phyloP scores from a whole-genome alignment of 192 early-diverging fungal species.

The Dimargaris cristalligena region DNA sequence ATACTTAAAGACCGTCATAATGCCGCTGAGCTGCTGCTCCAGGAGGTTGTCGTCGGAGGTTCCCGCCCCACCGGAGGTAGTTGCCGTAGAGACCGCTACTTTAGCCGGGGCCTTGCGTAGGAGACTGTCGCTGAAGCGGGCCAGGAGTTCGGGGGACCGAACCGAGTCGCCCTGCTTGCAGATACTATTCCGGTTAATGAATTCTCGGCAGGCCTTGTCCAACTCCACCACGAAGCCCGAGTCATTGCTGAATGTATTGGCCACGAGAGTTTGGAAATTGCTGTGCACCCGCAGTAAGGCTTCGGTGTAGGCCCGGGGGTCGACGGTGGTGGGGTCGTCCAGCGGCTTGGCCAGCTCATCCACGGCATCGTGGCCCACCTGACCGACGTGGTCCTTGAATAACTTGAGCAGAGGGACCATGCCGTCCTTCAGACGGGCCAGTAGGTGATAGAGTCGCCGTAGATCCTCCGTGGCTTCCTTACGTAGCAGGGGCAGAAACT shows the following conservation, averaged over 20 bases:
- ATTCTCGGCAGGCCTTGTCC: slow-evolving; percentile 86
- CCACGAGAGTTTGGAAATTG: slow-evolving; percentile 66
- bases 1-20: slow-evolving; percentile 89
- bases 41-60: too few species aligned
- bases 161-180: slow-evolving; percentile 42
- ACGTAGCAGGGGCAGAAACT: slow-evolving; percentile 81
- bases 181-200: slow-evolving; percentile 80
- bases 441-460: slow-evolving; percentile 67
- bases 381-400: slow-evolving; percentile 63
- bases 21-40: slow-evolving; percentile 28
- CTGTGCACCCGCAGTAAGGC: slow-evolving; percentile 73
- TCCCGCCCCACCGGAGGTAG: slow-evolving; percentile 23
- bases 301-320: slow-evolving; percentile 58
- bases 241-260: slow-evolving; percentile 64
- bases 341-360: slow-evolving; percentile 45
- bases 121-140: slow-evolving; percentile 77
- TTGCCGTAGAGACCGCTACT: background rate
- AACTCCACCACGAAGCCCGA: slow-evolving; percentile 76
- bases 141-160: slow-evolving; percentile 77
- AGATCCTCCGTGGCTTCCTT: slow-evolving; percentile 79
- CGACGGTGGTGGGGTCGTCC: slow-evolving; percentile 27
- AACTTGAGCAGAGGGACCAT: slow-evolving; percentile 60
- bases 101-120: slow-evolving; percentile 28
- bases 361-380: slow-evolving; percentile 62
- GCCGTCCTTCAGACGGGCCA: slow-evolving; percentile 63